Percentiles rank a stretch among this genome's conserved stretches.
phyloP scores from a whole-genome alignment of 108 stramenopile species.

The Skeletonema grethae region DNA sequence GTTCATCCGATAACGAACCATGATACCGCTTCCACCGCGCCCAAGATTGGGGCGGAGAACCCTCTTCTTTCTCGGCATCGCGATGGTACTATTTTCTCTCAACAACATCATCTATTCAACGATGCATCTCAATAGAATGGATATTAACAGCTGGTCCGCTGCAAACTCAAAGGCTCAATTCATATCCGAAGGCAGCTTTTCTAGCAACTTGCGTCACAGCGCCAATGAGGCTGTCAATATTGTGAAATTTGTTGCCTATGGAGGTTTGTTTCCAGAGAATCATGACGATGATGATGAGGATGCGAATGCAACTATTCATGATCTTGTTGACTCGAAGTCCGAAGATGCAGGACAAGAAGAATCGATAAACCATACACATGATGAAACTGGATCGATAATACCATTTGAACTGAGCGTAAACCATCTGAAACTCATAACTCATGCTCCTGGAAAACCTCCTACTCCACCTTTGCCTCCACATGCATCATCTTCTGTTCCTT shows the following conservation, averaged over 20 bases:
- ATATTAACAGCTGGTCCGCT: not conserved
- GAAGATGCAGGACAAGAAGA: not conserved
- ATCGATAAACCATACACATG: not conserved
- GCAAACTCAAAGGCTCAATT: not conserved
- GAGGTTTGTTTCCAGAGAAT: not conserved
- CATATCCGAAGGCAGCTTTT: not conserved
- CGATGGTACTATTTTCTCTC: not conserved
- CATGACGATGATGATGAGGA: not conserved
- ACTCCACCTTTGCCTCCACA: slow-evolving; percentile 8
- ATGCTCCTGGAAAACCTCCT: slow-evolving; percentile 19
- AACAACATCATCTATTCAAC: not conserved
- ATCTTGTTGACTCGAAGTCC: not conserved
- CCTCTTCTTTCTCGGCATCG: not conserved
- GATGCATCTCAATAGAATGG: not conserved
- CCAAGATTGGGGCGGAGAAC: not conserved
- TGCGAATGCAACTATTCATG: not conserved
- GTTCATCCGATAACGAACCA: not conserved
- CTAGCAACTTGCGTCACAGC: not conserved
- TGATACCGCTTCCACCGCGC: not conserved
- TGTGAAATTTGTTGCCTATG: not conserved
- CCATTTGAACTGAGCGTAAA: slow-evolving; percentile 41
- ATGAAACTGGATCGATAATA: slow-evolving; percentile 1
- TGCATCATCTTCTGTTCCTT: not conserved
- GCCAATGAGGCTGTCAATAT: not conserved
- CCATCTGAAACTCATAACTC: slow-evolving; percentile 29